Percentiles rank a stretch among this genome's conserved stretches.
These are phyloP conservation scores for Alloteropsis angusta DNA, from an alignment of 202 grass and related monocot genomes.

Conservation along the genomic window DNA sequence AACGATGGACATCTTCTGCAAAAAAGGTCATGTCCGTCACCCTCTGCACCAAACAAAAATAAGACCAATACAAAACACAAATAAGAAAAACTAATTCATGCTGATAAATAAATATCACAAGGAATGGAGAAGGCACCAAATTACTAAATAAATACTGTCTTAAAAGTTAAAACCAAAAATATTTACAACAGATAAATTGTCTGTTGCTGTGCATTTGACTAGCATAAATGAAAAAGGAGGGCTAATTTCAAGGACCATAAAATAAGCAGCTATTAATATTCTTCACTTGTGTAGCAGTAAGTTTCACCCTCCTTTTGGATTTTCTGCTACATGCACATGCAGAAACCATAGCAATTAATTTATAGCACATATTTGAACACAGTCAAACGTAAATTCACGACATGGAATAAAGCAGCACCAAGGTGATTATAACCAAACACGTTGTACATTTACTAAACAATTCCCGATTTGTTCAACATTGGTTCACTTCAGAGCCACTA, in stretches of 20 bases:
- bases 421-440: background rate
- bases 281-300: background rate
- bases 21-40: slow-evolving; percentile 98
- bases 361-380: background rate
- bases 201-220: background rate
- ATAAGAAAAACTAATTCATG: slow-evolving; percentile 2
- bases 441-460: background rate
- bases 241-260: background rate
- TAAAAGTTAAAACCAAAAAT: background rate
- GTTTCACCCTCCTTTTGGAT: background rate
- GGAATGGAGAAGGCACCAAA: background rate
- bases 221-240: background rate
- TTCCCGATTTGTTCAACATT: background rate
- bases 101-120: background rate
- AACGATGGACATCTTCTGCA: slow-evolving; percentile 85
- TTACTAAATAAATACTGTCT: background rate
- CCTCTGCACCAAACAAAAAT: slow-evolving; percentile 50
- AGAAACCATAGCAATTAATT: background rate
- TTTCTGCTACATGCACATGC: background rate
- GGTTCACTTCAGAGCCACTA: background rate
- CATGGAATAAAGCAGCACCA: background rate
- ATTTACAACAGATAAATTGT: background rate
- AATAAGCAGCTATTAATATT: slow-evolving; percentile 1
- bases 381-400: background rate
- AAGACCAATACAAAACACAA: slow-evolving; percentile 20